Conservation (phyloP, 768 basidiomycete species). For the Agrocybe pediades region DNA sequence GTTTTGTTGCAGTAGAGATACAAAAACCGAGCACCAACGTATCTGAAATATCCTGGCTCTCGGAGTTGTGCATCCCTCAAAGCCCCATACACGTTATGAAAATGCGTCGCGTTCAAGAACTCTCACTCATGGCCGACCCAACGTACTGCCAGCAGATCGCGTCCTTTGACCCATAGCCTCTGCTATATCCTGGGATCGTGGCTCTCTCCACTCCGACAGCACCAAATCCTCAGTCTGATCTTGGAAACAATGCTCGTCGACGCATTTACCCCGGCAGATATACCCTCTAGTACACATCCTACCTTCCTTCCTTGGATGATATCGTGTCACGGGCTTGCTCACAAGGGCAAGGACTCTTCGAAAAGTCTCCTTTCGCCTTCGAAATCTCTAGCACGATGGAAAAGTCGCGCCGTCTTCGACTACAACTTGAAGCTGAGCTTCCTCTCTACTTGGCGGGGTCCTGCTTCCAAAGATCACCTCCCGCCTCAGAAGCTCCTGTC, state of each 20-base stretch:
- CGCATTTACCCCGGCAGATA: not conserved
- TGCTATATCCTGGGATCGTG: no score
- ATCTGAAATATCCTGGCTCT: no score
- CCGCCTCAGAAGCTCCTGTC: not conserved
- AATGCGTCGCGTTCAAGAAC: not conserved
- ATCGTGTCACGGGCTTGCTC: not conserved
- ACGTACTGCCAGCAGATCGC: no score
- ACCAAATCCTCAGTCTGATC: no score
- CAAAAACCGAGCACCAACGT: no score
- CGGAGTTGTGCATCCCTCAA: no score
- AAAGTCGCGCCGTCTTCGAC: not conserved
- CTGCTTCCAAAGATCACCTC: not conserved
- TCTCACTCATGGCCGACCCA: not conserved
- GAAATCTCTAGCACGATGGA: constrained; percentile 10
- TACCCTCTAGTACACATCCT: not conserved
- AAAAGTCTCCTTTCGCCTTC: constrained; percentile 1
- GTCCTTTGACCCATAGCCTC: no score
- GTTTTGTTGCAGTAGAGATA: no score
- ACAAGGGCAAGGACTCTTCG: not conserved
- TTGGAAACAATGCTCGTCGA: not conserved
- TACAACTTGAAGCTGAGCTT: not conserved
- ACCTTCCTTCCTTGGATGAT: constrained; percentile 1
- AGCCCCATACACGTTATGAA: not conserved
- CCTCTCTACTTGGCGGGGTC: not conserved
- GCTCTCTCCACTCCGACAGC: no score